Evolutionary conservation across 306 rosid species (phyloP), one percentile per base, ranked within the genome.

Genomic region (Sesbania bispinosa): DNA sequence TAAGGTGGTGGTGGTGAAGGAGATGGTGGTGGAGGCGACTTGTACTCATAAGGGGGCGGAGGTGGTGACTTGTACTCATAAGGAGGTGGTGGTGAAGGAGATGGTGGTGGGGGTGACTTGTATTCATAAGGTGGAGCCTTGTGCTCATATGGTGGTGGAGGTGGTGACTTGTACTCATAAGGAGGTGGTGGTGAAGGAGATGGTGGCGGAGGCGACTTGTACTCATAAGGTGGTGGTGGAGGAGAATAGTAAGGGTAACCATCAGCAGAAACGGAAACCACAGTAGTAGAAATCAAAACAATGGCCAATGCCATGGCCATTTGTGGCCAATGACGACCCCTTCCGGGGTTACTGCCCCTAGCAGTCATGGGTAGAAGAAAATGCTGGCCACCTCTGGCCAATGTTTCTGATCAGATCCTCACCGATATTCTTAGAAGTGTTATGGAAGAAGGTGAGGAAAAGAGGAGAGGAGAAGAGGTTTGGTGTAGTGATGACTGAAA

Each of bases 171-270:
- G 58, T 77, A 29, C 21, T 26, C 70, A 8, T 77, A 68, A 0
- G 76, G 82, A 0, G 96, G 90, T 16, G 94, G 92, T 2, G 97
- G 95, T 1, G 96, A 85, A 24, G 96, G 60, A 53, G 75, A 14
- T 0, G 95, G 88, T 18, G 94, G 90, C 1, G 96, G 96, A 0
- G 97, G 90, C 24, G 78, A 21, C 1, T 69, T 77, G 35, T 77
- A 32, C 60, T 62, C 81, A 21, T 77, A 57, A 24, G 78, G 81
- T 0, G 96, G 91, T 24, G 95, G 92, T 8, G 97, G 97, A 0
- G 97, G 92, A 48, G 98, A 90, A 8, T 38, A 72, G 70, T 93
- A 93, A 6, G 85, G 59, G 55, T 93, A 93, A 53, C 83, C 92
- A 69, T 90, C 86, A 18, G 92, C 98, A 54, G 84, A 67, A 36